These are phyloP conservation scores for Teratosphaeria nubilosa DNA, from an alignment of 2,329 filamentous ascomycete species.

Conservation along the genomic window DNA sequence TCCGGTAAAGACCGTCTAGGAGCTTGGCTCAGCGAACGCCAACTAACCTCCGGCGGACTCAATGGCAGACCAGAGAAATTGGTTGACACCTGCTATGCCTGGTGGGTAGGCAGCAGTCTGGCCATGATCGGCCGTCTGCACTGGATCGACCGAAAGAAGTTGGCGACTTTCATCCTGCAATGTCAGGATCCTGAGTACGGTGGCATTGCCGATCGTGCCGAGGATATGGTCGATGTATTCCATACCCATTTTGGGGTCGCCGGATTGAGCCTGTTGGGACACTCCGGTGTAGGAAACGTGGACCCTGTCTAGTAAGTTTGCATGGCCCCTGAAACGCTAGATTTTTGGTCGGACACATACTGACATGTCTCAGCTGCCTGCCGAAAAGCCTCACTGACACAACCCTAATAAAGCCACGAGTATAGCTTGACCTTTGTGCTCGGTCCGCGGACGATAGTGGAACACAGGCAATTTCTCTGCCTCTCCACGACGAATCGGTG, in stretches of 20 bases:
- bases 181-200: conserved; percentile 81
- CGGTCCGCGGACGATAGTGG: neutral
- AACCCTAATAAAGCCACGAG: conserved; percentile 40
- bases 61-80: conserved; percentile 93
- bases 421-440: neutral
- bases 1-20: conserved; percentile 60
- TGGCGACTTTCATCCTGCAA: conserved; percentile 70
- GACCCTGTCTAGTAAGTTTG: conserved; percentile 70
- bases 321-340: neutral
- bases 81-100: conserved; percentile 96
- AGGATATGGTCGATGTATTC: conserved; percentile 94
- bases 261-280: conserved; percentile 73
- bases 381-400: conserved; percentile 56
- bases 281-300: conserved; percentile 65
- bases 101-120: conserved; percentile 93
- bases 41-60: conserved; percentile 74
- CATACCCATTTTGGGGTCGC: conserved; percentile 86
- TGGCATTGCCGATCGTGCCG: conserved; percentile 81
- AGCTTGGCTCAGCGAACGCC: conserved; percentile 86
- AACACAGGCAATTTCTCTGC: neutral
- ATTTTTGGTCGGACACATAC: conserved; percentile 13
- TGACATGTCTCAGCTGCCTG: conserved; percentile 24
- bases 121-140: conserved; percentile 79
- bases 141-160: conserved; percentile 81
- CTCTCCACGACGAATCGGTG: no score